Base-by-base conservation (phyloP, 129 eudicot species). In the Logfia minima region DNA sequence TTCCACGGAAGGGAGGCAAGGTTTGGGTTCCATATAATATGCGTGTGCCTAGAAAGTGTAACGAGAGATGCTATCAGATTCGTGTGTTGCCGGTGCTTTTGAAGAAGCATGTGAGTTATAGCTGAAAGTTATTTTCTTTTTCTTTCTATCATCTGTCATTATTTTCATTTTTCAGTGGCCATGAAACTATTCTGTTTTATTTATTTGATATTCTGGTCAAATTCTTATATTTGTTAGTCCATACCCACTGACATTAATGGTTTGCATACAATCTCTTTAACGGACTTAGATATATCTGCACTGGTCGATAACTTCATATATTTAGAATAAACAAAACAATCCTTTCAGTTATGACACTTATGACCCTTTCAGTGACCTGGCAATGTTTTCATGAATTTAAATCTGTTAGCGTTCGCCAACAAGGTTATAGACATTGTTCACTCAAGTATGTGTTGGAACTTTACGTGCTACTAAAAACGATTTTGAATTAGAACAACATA, bases 41-140 rank as follows among this genome's bases (percentile, higher is more conserved):
- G 93, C 96, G 98, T 70, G 97, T 94, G 61, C 98, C 97, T 34
- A 87, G 98, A 77, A 94, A 94, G 84, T 94, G 98, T 85, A 94
- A 77, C 3, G 96, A 84, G 64, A 83, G 80, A 55, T 91, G 98
- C 85, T 94, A 94, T 85, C 81, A 68, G 65, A 94, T 39, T 77
- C 98, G 98, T 77, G 88, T 94, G 8, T 32, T 86, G 31, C 98
- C 98, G n/a, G 88, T 87, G 52, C 88, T 94, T 63, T 18, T 79
- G 45, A 94, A 89, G 73, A 94, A 91, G 78, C 96, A 78, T 72
- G 98, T 94, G 84, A 87, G 93, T 85, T 66, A 61, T 80, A 35
- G 29, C 68, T 71, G 19, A 60, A 48, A 61, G 37, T 68, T 59
- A 41, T 28, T 51, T 70, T 43, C 70, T 29, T 64, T 52, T 23